Percentiles rank a stretch among this genome's conserved stretches.
Conservation (phyloP, 495 filamentous ascomycete genomes). For the Neurospora cerealis region DNA sequence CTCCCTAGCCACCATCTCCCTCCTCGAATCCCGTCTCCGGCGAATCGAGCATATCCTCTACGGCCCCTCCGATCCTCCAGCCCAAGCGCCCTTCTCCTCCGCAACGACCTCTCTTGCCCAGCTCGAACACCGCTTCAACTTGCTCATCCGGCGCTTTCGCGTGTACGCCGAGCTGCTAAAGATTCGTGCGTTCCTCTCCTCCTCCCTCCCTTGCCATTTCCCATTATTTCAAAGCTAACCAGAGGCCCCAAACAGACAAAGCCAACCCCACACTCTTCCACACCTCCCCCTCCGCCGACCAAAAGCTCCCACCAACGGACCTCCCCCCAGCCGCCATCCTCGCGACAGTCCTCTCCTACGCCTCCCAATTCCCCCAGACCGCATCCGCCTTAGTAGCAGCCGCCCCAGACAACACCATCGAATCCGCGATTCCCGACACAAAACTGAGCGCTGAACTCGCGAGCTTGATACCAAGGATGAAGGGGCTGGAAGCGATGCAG, state of each 20-base stretch:
- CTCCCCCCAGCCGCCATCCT: constrained; percentile 36
- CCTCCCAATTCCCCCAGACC: constrained; percentile 62
- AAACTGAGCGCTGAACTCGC: no score
- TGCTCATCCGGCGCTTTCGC: constrained; percentile 28
- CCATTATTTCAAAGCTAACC: constrained; percentile 2
- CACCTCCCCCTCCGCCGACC: constrained; percentile 9
- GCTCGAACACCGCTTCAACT: constrained; percentile 48
- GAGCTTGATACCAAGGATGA: constrained; percentile 59
- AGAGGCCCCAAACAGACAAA: constrained; percentile 22
- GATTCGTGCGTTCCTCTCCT: constrained; percentile 28
- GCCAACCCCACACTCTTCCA: constrained; percentile 37
- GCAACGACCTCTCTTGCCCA: constrained; percentile 46
- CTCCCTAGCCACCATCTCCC: constrained; percentile 54
- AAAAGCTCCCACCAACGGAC: constrained; percentile 28
- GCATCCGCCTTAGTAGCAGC: constrained; percentile 73
- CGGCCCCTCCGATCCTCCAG: constrained; percentile 34
- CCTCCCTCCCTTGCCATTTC: not conserved
- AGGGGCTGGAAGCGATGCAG: constrained; percentile 55
- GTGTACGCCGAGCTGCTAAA: constrained; percentile 40
- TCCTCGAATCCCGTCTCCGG: constrained; percentile 66
- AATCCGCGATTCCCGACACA: constrained; percentile 66
- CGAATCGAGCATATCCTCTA: constrained; percentile 66
- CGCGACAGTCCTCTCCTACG: constrained; percentile 66
- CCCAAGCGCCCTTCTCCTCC: constrained; percentile 29
- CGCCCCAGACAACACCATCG: constrained; percentile 26